These are phyloP conservation scores for Coniochaeta sp. DNA, from an alignment of 2,329 filamentous ascomycete species.

Conservation along the genomic window DNA sequence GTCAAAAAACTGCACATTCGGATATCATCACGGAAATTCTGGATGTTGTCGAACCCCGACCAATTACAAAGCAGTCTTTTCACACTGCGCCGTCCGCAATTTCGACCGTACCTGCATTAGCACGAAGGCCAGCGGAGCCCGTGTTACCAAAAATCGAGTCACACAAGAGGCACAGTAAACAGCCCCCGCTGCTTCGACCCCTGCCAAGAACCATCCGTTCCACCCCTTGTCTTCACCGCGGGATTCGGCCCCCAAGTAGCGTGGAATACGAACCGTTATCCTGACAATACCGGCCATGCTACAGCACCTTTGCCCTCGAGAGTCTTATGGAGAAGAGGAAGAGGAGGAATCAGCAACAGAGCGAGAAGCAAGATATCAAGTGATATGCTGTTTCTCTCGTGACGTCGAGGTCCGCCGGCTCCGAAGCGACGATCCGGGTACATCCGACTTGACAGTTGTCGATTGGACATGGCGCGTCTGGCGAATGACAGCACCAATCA, in stretches of 20 bases:
- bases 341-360: too few species aligned
- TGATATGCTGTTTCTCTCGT: too few species aligned
- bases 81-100: neutral
- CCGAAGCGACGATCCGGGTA: neutral
- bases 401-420: neutral
- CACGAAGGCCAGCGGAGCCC: neutral
- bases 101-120: conserved; percentile 1
- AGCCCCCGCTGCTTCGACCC: neutral
- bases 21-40: neutral
- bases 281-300: neutral
- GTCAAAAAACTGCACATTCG: neutral
- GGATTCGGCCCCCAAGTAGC: neutral
- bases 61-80: neutral
- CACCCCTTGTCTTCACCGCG: neutral
- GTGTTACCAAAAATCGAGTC: neutral
- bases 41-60: neutral
- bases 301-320: too few species aligned
- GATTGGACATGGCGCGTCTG: neutral
- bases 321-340: too few species aligned
- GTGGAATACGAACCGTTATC: neutral
- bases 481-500: neutral
- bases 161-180: neutral
- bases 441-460: neutral
- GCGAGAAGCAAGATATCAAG: neutral
- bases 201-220: neutral